phyloP scores from a whole-genome alignment of 2,329 filamentous ascomycete genomes.

The Monosporascus cannonballus region DNA sequence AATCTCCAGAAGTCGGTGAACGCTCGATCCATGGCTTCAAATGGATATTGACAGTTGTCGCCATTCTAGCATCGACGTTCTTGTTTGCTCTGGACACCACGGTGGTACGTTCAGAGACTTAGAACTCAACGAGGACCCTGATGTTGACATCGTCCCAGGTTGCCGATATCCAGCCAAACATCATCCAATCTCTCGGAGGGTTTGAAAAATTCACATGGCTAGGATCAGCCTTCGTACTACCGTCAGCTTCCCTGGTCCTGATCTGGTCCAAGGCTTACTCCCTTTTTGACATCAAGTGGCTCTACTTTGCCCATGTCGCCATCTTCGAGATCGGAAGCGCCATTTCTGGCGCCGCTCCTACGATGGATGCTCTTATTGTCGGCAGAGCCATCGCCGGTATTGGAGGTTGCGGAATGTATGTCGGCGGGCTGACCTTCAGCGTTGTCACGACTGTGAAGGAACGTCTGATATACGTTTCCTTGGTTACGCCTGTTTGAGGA shows the following conservation, averaged over 20 bases:
- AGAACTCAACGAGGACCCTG: no score
- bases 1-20: no score
- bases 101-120: not conserved
- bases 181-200: conserved; percentile 1
- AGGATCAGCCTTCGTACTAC: not conserved
- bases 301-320: conserved; percentile 3
- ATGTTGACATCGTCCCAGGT: not conserved
- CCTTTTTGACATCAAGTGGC: conserved; percentile 4
- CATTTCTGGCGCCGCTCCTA: conserved; percentile 15
- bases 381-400: conserved; percentile 15
- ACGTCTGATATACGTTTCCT: conserved; percentile 3
- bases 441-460: conserved; percentile 2
- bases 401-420: conserved; percentile 9
- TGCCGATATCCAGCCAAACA: conserved; percentile 4
- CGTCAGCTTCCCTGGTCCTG: conserved; percentile 1
- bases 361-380: conserved; percentile 13
- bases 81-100: conserved; percentile 9
- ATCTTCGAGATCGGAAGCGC: conserved; percentile 7
- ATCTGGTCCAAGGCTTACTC: conserved; percentile 5
- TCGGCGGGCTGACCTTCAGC: conserved; percentile 4
- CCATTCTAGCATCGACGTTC: conserved; percentile 2
- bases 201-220: not conserved
- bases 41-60: not conserved
- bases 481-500: conserved; percentile 1
- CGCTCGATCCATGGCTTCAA: no score